Percentiles rank a stretch among this genome's conserved stretches.
These are phyloP conservation scores for Ceratonia siliqua DNA, from an alignment of 306 rosid species.

Conservation along the genomic window DNA sequence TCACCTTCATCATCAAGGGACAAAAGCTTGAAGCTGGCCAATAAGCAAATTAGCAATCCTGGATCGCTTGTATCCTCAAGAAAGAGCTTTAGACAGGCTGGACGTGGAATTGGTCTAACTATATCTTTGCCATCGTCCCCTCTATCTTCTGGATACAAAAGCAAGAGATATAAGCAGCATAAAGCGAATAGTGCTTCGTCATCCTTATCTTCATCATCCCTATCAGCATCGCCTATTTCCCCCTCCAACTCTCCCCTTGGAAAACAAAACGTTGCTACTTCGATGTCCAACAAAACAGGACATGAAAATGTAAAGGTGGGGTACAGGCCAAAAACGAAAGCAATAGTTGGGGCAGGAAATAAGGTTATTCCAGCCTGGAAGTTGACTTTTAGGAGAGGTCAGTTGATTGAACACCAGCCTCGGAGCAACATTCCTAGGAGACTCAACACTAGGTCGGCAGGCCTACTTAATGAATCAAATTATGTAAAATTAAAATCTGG, in stretches of 20 bases:
- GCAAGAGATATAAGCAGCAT: conserved; percentile 32
- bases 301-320: conserved; percentile 39
- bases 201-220: conserved; percentile 30
- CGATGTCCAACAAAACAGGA: conserved; percentile 27
- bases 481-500: conserved; percentile 18
- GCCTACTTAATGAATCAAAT: conserved; percentile 25
- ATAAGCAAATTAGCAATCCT: conserved; percentile 31
- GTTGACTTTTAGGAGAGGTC: conserved; percentile 67
- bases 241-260: conserved; percentile 28
- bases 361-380: conserved; percentile 43
- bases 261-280: conserved; percentile 41
- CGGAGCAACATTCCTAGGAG: conserved; percentile 55
- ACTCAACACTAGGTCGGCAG: conserved; percentile 67
- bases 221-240: conserved; percentile 34
- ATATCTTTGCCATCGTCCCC: conserved; percentile 10
- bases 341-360: conserved; percentile 37
- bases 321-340: conserved; percentile 39
- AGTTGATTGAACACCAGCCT: conserved; percentile 59
- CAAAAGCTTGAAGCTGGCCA: conserved; percentile 40
- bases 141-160: conserved; percentile 30
- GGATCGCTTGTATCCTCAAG: conserved; percentile 38
- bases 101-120: conserved; percentile 29
- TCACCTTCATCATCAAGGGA: conserved; percentile 35
- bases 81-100: conserved; percentile 40
- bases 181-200: conserved; percentile 21